A percentile compares a stretch with the other conserved stretches of the same genome.
Conservation (phyloP, 2,329 filamentous ascomycete species). For the Aspergillus pseudoglaucus region DNA sequence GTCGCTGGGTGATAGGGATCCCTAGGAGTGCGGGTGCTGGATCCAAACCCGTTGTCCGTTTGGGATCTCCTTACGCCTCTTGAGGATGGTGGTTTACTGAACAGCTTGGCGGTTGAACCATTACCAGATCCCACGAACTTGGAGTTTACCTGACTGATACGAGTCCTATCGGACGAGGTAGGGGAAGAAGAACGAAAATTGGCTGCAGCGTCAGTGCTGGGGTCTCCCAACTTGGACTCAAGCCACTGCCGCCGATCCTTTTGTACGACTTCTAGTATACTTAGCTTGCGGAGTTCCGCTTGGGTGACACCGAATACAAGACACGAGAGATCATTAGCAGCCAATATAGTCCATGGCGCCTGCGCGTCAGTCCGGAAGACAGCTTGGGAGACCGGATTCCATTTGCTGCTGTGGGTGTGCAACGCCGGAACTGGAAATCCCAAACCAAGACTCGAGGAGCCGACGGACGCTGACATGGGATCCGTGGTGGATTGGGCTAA, state of each 20-base stretch:
- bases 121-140: constrained; percentile 60
- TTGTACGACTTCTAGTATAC: constrained; percentile 90
- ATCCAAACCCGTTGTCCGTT: constrained; percentile 53
- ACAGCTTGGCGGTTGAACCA: constrained; percentile 78
- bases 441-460: constrained; percentile 29
- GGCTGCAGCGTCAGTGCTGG: constrained; percentile 46
- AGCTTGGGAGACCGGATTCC: constrained; percentile 84
- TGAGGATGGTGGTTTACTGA: constrained; percentile 71
- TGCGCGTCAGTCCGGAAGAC: constrained; percentile 95
- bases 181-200: constrained; percentile 17
- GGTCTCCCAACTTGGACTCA: constrained; percentile 70
- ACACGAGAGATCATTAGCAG: constrained; percentile 93
- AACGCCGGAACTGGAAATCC: constrained; percentile 48
- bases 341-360: constrained; percentile 89
- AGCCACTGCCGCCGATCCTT: constrained; percentile 85
- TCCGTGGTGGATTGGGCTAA: constrained; percentile 71
- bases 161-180: constrained; percentile 29
- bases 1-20: constrained; percentile 61
- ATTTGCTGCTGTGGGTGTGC: constrained; percentile 86
- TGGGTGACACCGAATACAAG: constrained; percentile 99
- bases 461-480: constrained; percentile 29
- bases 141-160: constrained; percentile 27
- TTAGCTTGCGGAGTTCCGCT: constrained; percentile 87
- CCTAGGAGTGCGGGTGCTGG: constrained; percentile 46
- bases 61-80: constrained; percentile 43